Conservation (phyloP, 2,329 filamentous ascomycete species). For the Penicillium palitans region DNA sequence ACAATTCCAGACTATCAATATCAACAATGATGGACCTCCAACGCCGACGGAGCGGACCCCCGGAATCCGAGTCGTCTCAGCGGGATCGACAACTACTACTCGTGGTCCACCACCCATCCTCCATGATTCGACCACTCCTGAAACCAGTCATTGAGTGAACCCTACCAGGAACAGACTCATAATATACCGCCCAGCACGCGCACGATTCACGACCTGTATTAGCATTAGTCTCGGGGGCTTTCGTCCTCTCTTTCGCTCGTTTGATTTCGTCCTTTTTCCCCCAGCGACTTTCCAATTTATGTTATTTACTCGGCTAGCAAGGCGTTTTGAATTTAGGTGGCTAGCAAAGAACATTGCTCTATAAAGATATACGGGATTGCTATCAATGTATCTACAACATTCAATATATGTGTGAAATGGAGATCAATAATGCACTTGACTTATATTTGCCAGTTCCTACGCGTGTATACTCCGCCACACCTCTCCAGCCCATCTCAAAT, state of each 20-base stretch:
- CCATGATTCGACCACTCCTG: constrained; percentile 7
- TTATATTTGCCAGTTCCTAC: neutral
- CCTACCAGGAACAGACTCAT: neutral
- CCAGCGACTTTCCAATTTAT: constrained; percentile 5
- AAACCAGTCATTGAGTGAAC: neutral
- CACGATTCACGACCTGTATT: constrained; percentile 27
- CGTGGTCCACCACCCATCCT: neutral
- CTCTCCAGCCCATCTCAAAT: neutral
- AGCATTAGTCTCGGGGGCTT: constrained; percentile 15
- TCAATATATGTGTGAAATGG: neutral
- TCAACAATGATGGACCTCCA: constrained; percentile 1
- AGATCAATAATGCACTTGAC: neutral
- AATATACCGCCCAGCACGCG: constrained; percentile 12
- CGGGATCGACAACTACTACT: neutral
- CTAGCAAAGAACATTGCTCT: neutral
- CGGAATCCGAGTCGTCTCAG: constrained; percentile 4
- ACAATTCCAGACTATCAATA: constrained; percentile 10
- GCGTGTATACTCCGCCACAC: no score
- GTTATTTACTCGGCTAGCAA: constrained; percentile 23
- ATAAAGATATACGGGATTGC: neutral
- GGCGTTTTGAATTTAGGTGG: constrained; percentile 24
- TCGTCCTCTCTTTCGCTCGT: constrained; percentile 1
- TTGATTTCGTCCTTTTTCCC: constrained; percentile 11
- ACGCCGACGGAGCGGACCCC: constrained; percentile 1
- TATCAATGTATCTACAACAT: neutral